These are phyloP conservation scores for Ensete glaucum DNA, from an alignment of 176 grass and related monocot species.

Conservation along the genomic window DNA sequence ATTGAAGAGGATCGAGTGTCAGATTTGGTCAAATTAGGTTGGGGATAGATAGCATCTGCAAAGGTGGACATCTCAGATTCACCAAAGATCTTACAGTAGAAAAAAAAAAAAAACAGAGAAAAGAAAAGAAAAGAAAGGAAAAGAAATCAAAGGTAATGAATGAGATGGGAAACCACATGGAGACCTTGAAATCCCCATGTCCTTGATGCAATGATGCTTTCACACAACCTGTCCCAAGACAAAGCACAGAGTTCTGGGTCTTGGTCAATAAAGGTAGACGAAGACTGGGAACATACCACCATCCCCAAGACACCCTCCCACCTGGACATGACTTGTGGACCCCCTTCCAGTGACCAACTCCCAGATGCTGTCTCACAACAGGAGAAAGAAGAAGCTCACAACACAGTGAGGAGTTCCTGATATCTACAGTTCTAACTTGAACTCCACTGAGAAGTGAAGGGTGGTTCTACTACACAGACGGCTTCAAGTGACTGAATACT, in stretches of 20 bases:
- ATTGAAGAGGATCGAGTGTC: too few species aligned
- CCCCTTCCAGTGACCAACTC: background rate
- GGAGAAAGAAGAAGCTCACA: too few species aligned
- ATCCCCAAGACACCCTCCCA: background rate
- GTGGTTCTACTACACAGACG: too few species aligned
- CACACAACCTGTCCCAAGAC: background rate
- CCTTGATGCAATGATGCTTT: background rate
- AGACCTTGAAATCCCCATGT: background rate
- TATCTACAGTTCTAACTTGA: too few species aligned
- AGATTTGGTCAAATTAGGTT: too few species aligned
- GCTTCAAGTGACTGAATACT: background rate
- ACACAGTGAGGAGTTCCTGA: too few species aligned
- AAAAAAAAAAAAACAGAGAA: background rate
- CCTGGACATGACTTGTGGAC: background rate
- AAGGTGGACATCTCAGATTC: too few species aligned
- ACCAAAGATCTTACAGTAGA: background rate
- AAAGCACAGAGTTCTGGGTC: background rate
- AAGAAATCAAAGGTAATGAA: too few species aligned
- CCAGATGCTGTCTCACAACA: too few species aligned
- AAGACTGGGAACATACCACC: constrained; percentile 27
- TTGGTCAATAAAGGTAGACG: constrained; percentile 41
- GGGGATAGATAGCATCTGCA: too few species aligned
- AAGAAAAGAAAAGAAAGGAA: background rate
- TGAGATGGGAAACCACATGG: background rate
- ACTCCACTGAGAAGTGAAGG: too few species aligned